phyloP scores from a whole-genome alignment of 73 alveolate genomes.

The Paramecium octaurelia region DNA sequence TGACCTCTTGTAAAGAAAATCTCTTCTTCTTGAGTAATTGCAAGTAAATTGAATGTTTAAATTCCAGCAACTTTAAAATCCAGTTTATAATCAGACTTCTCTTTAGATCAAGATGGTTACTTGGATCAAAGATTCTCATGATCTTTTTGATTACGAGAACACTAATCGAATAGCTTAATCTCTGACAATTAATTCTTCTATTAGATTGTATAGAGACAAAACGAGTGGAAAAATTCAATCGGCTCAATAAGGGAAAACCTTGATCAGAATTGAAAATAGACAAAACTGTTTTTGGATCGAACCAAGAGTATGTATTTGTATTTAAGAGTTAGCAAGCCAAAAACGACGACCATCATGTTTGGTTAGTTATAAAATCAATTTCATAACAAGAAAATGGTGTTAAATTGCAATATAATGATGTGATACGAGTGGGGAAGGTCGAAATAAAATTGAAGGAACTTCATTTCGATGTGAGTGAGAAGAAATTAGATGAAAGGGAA shows the following conservation, averaged over 20 bases:
- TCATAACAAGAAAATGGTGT: neutral
- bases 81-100: neutral
- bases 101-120: conserved; percentile 39
- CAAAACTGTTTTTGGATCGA: neutral
- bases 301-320: neutral
- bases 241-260: neutral
- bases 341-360: neutral
- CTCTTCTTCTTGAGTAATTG: neutral
- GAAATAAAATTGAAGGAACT: conserved; percentile 19
- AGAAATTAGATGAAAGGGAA: neutral
- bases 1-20: neutral
- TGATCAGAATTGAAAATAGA: neutral
- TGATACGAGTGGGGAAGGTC: neutral
- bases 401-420: neutral
- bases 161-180: neutral
- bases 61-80: neutral
- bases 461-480: neutral
- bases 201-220: neutral
- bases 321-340: neutral
- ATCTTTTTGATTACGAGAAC: conserved; percentile 64
- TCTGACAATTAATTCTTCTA: neutral
- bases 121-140: conserved; percentile 69
- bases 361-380: conserved; percentile 33
- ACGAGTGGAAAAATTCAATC: neutral
- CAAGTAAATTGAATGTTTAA: neutral